phyloP scores from a whole-genome alignment of 192 early-diverging fungal genomes.

The Coemansia guatemalensis region DNA sequence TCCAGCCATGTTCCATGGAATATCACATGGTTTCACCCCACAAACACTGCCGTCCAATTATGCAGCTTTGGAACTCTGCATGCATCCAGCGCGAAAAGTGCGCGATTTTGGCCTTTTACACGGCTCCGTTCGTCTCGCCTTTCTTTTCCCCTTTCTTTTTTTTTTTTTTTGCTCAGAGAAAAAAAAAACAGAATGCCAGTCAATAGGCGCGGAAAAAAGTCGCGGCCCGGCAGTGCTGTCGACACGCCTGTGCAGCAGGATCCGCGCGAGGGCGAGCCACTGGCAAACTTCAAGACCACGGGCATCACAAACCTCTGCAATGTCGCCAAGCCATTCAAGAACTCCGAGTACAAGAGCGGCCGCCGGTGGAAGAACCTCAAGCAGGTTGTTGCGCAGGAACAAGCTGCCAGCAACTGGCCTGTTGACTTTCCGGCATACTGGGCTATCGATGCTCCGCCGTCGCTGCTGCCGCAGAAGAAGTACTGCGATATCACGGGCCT shows the following conservation, averaged over 20 bases:
- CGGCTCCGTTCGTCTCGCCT: neutral
- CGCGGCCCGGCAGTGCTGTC: slow-evolving; percentile 46
- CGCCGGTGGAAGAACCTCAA: slow-evolving; percentile 80
- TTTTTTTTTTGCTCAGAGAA: no score
- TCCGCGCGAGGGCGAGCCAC: slow-evolving; percentile 33
- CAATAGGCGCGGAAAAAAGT: slow-evolving; percentile 44
- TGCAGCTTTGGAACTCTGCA: no score
- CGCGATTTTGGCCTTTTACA: neutral
- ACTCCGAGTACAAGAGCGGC: slow-evolving; percentile 57
- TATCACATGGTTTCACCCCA: no score
- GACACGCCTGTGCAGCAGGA: slow-evolving; percentile 37
- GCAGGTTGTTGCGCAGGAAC: slow-evolving; percentile 76
- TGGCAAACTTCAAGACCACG: slow-evolving; percentile 32
- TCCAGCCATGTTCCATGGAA: no score
- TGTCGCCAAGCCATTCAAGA: slow-evolving; percentile 75
- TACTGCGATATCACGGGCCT: slow-evolving; percentile 92
- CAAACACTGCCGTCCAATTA: no score
- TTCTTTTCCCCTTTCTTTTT: neutral
- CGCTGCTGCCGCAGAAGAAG: slow-evolving; percentile 79
- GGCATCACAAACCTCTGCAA: slow-evolving; percentile 45
- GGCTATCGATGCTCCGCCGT: slow-evolving; percentile 82
- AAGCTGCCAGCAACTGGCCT: slow-evolving; percentile 54
- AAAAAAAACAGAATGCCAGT: slow-evolving; percentile 25
- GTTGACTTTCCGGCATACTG: slow-evolving; percentile 72
- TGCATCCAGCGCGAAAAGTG: no score